These are phyloP conservation scores for Spinellus fusiger DNA, from an alignment of 192 early-diverging fungal genomes.

Conservation along the genomic window DNA sequence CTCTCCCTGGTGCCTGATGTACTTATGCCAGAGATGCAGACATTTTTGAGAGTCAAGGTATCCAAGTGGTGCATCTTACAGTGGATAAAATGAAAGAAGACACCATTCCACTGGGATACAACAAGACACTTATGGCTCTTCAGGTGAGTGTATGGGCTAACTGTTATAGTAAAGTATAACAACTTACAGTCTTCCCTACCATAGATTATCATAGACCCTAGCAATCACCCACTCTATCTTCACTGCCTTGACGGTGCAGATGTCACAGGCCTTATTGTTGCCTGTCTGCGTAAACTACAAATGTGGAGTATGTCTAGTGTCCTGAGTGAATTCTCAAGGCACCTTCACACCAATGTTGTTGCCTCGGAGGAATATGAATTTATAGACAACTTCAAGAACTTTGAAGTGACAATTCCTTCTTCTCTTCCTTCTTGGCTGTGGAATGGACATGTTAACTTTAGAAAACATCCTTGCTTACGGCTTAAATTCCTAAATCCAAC, in stretches of 20 bases:
- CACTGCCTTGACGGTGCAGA: slow-evolving; percentile 89
- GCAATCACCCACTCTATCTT: slow-evolving; percentile 71
- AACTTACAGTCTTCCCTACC: slow-evolving; percentile 1
- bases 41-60: slow-evolving; percentile 57
- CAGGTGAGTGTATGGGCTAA: slow-evolving; percentile 30
- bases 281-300: slow-evolving; percentile 87
- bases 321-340: slow-evolving; percentile 64
- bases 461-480: slow-evolving; percentile 63
- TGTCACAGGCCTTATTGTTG: slow-evolving; percentile 77
- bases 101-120: slow-evolving; percentile 76
- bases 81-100: slow-evolving; percentile 82
- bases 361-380: slow-evolving; percentile 70
- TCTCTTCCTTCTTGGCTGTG: slow-evolving; percentile 63
- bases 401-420: slow-evolving; percentile 55
- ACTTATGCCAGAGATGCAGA: slow-evolving; percentile 49
- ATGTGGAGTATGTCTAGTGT: slow-evolving; percentile 74
- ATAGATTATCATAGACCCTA: slow-evolving; percentile 68
- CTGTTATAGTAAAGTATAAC: neutral
- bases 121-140: slow-evolving; percentile 59
- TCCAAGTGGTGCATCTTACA: slow-evolving; percentile 59
- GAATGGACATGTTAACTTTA: slow-evolving; percentile 55
- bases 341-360: slow-evolving; percentile 49
- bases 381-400: slow-evolving; percentile 64
- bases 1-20: slow-evolving; percentile 79
- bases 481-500: slow-evolving; percentile 49